phyloP scores from a whole-genome alignment of 1,139 yeast genomes.

The Ogataea hybrid region DNA sequence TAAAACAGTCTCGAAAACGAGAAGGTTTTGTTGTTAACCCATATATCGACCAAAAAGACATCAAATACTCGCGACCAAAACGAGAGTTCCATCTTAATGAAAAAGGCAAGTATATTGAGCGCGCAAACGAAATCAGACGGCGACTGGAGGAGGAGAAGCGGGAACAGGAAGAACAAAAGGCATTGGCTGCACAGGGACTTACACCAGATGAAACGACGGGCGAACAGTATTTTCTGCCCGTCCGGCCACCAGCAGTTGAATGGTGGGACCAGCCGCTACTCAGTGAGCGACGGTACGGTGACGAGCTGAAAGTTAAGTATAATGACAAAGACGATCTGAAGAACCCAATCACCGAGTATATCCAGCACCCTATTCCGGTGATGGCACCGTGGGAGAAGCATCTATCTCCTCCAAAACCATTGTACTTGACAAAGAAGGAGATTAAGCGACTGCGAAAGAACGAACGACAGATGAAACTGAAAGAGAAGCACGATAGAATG shows the following conservation, averaged over 20 bases:
- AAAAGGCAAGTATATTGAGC: slow-evolving; percentile 58
- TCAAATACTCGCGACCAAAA: slow-evolving; percentile 31
- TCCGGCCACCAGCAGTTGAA: slow-evolving; percentile 59
- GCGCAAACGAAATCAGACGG: slow-evolving; percentile 52
- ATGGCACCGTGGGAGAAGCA: slow-evolving; percentile 56
- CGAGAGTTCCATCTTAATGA: slow-evolving; percentile 51
- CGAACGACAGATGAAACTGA: slow-evolving; percentile 59
- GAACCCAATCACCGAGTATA: slow-evolving; percentile 56
- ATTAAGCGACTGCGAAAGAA: slow-evolving; percentile 71
- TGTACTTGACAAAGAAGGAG: slow-evolving; percentile 76
- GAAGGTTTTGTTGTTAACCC: slow-evolving; percentile 55
- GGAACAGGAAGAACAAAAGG: slow-evolving; percentile 29
- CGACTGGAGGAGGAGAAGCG: slow-evolving; percentile 36
- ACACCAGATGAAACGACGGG: slow-evolving; percentile 47
- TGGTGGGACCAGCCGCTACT: slow-evolving; percentile 79
- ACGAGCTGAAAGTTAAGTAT: slow-evolving; percentile 26
- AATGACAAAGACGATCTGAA: slow-evolving; percentile 36
- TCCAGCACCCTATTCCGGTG: slow-evolving; percentile 80
- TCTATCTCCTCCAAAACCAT: slow-evolving; percentile 40
- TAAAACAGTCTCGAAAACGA: slow-evolving; percentile 29
- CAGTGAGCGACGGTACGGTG: slow-evolving; percentile 33
- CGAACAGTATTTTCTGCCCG: slow-evolving; percentile 49
- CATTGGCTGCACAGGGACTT: slow-evolving; percentile 41
- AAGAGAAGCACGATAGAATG: slow-evolving; percentile 75
- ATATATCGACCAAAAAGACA: slow-evolving; percentile 48